Evolutionary conservation across 345 rosid genomes (phyloP).

Genomic region (Linum tenue): DNA sequence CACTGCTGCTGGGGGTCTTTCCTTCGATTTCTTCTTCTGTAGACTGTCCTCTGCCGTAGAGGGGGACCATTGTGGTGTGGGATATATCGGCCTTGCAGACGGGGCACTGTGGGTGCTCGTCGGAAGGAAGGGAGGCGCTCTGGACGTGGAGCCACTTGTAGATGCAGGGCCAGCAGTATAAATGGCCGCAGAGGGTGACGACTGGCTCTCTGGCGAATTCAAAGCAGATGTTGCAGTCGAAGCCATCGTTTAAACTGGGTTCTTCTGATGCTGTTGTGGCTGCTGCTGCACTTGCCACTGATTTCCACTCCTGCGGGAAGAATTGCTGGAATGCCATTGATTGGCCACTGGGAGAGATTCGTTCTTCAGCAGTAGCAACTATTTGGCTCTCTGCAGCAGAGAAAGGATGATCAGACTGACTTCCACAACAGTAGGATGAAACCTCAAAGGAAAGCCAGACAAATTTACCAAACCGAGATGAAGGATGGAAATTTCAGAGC

Average conservation of each 20-base stretch:
- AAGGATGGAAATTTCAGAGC: too few relatives aligned
- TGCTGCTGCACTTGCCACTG: conserved; percentile 10
- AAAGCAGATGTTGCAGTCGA: conserved; percentile 86
- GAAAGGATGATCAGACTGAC: not conserved
- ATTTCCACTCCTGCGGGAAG: conserved; percentile 1
- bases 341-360: not conserved
- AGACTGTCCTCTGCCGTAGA: conserved; percentile 68
- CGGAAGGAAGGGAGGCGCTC: conserved; percentile 44
- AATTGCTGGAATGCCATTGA: conserved; percentile 2
- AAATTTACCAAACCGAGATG: too few relatives aligned
- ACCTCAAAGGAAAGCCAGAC: too few relatives aligned
- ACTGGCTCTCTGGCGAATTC: conserved; percentile 78
- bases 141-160: conserved; percentile 81
- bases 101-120: conserved; percentile 70
- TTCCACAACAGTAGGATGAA: not conserved
- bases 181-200: conserved; percentile 90
- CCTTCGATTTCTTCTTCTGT: conserved; percentile 17
- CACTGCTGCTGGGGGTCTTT: conserved; percentile 19
- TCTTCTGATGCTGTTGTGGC: conserved; percentile 16
- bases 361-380: not conserved
- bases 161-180: conserved; percentile 98
- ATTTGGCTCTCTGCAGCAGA: not conserved
- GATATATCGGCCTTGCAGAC: conserved; percentile 85
- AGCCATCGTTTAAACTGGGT: conserved; percentile 38
- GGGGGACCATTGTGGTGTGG: conserved; percentile 73